These are phyloP conservation scores for Globisporangium orthogonon DNA, from an alignment of 352 stramenopile genomes.

Conservation along the genomic window DNA sequence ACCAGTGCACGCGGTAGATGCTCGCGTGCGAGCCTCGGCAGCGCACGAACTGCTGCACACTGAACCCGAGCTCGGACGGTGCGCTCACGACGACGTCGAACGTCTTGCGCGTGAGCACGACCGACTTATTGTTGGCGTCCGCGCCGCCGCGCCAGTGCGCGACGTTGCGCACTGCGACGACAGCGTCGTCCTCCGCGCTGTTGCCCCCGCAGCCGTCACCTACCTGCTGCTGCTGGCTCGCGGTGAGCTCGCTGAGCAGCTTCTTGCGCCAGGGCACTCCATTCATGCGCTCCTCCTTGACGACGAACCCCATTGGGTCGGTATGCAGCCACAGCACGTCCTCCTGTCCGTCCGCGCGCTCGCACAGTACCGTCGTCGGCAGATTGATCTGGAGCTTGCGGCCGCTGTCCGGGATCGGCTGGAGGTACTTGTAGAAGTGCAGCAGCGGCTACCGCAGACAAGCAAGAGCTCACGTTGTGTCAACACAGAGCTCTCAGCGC, in stretches of 20 bases:
- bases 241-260: conserved; percentile 34
- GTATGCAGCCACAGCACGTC: conserved; percentile 54
- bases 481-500: background rate
- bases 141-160: conserved; percentile 37
- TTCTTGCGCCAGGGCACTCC: conserved; percentile 51
- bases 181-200: conserved; percentile 19
- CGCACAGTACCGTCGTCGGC: conserved; percentile 54
- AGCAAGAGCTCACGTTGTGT: background rate
- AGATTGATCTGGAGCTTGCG: conserved; percentile 41
- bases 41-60: conserved; percentile 62
- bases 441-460: conserved; percentile 34
- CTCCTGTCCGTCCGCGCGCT: conserved; percentile 44
- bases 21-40: conserved; percentile 62
- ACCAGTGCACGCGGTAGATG: conserved; percentile 68
- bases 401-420: conserved; percentile 38
- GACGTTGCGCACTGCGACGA: conserved; percentile 56
- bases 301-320: conserved; percentile 34
- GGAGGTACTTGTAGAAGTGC: conserved; percentile 83
- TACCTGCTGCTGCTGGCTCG: background rate
- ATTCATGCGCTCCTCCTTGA: conserved; percentile 36
- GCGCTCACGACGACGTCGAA: conserved; percentile 53
- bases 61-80: conserved; percentile 50
- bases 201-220: background rate
- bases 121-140: conserved; percentile 38
- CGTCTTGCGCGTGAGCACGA: conserved; percentile 49